Evolutionary conservation across 1,139 yeast species (phyloP), one percentile per base, ranked within the genome.

Genomic region (Torulaspora pretoriensis): DNA sequence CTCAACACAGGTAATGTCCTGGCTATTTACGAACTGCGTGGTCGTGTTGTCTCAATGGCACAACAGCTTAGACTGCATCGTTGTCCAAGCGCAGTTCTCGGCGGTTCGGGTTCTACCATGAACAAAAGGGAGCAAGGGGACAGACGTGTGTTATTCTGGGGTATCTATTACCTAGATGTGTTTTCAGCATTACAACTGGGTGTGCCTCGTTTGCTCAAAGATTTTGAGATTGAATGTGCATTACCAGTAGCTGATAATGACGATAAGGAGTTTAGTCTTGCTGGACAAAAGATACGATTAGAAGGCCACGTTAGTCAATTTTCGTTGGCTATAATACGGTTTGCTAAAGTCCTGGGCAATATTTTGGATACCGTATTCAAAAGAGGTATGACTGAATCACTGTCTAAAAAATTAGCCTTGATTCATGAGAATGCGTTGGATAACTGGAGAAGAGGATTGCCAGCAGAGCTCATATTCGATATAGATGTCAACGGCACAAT

Each of bases 31-130:
- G 84, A 82, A 47, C 71, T 83, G 36, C 72, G 96, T 50, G 90
- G 92, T 35, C 71, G 83, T 55, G 81, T 84, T 6, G 80, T 83
- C 4, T 81, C 89, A 23, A 84, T 86, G 90, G 83, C 92, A 2
- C 95, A 86, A 58, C 94, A 89, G 55, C 68, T 89, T 44, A 78
- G 96, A 55, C 71, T 89, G 42, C 95, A 88, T 61, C 74, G 95
- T 53, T 84, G 95, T 65, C 96, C 95, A 10, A 84, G 90, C 10
- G 90, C 94, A 0, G 90, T 88, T 4, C 67, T 83, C 42, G 76
- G 78, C 2, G 71, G 72, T 12, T 72, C 69, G 40, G 81, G 83
- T 5, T 76, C 79, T 7, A 76, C 76, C 42, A 78, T 79, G 35
- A 73, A 78, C 3, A 72, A 73, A 47, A 68, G 78, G 39, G 89